Evolutionary conservation across 495 filamentous ascomycete species (phyloP), one percentile per base, ranked within the genome.

Genomic region (Corynascus novoguineensis): DNA sequence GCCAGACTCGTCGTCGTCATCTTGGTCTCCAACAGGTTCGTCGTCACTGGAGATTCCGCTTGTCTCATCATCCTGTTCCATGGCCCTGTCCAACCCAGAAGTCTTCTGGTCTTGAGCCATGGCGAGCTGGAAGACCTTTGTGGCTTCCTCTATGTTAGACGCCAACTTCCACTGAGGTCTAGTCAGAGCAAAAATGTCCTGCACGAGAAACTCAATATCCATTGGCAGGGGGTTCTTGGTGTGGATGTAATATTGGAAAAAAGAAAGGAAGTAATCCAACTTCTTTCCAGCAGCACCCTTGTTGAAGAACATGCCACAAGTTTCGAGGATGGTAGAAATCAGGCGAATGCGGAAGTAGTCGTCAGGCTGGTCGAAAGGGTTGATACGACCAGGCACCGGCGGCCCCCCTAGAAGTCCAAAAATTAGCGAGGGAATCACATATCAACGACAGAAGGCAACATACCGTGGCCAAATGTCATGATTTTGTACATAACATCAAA

Each of bases 401-500:
- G 86, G 88, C 4, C 93, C 93, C 29, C 84, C 85, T 78, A 83
- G 80, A 77, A 8, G 55, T 48, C 21, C n/a, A n/a, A 47, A 29
- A 17, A 58, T 60, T 66, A 63, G 63, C 34, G 17, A 46, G 27
- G n/a, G 37, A 10, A 29, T 61, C 29, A n/a, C 22, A 42, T 68
- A 50, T 9, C 21, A 38, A 32, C 25, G 1, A 46, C 7, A 27
- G 32, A 1, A 14, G 17, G 12, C 38, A 32, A 60, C 82, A 68
- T 71, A 84, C 82, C 81, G 68, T 97, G 88, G 15, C 91, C 93
- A 64, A 93, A 95, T 1, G 88, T 92, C 65, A 96, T 80, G 59
- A 99, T 90, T 61, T 88, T 88, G 70, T 96, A 99, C 70, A 99
- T 78, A 1, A 87, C 88, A 64, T 99, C 92, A 62, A 99, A 97